Conservation (phyloP, 331 rosid species). For the Quercus phellos region DNA sequence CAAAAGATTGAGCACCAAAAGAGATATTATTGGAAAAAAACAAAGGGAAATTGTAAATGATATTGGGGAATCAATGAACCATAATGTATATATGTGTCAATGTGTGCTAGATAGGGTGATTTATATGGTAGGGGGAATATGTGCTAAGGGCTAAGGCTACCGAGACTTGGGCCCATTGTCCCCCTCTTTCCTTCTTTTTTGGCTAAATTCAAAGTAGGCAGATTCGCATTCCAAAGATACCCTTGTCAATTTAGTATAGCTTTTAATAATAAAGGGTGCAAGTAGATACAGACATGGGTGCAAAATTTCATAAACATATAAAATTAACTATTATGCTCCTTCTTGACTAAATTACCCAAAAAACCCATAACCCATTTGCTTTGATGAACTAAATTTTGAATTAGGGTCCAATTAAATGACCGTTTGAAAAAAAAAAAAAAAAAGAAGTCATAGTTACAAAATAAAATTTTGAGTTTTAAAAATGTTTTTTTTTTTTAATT, state of each 20-base stretch:
- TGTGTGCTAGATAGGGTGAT: no score
- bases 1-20: constrained; percentile 2
- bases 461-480: no score
- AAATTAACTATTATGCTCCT: no score
- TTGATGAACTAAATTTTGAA: no score
- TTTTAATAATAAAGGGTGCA: not conserved
- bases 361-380: no score
- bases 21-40: not conserved
- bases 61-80: no score
- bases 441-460: no score
- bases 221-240: constrained; percentile 24
- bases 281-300: not conserved
- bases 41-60: not conserved
- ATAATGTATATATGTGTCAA: no score
- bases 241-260: not conserved
- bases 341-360: no score
- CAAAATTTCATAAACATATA: not conserved
- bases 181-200: constrained; percentile 10
- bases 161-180: constrained; percentile 26
- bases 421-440: no score
- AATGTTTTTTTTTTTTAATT: no score
- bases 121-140: constrained; percentile 5
- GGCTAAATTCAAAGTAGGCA: constrained; percentile 1
- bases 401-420: no score
- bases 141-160: constrained; percentile 13